A percentile compares a stretch with the other conserved stretches of the same genome.
phyloP scores from a whole-genome alignment of 345 rosid species.

The Salix viminalis region DNA sequence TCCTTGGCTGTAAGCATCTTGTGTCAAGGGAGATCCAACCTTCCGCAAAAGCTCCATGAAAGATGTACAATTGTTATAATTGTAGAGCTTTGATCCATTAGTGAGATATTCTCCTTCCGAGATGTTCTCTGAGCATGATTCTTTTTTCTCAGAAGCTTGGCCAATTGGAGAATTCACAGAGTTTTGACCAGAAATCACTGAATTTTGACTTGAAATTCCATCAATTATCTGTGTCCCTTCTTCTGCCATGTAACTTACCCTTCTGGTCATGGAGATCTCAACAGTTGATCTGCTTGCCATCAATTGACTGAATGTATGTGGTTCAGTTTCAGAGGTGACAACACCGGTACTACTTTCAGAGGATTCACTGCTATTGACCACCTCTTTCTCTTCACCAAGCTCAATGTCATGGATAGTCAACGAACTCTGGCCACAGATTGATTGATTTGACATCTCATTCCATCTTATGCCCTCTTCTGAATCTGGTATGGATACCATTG shows the following conservation, averaged over 20 bases:
- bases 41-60: conserved; percentile 54
- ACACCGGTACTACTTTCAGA: conserved; percentile 37
- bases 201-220: conserved; percentile 49
- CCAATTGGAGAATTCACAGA: conserved; percentile 34
- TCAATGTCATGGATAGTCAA: conserved; percentile 34
- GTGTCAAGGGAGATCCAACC: conserved; percentile 35
- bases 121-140: conserved; percentile 44
- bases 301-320: conserved; percentile 26
- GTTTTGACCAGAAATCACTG: conserved; percentile 48
- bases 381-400: conserved; percentile 46
- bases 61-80: conserved; percentile 28
- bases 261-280: conserved; percentile 20
- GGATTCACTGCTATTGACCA: conserved; percentile 40
- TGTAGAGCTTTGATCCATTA: conserved; percentile 12
- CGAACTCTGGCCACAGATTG: conserved; percentile 40
- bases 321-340: conserved; percentile 28
- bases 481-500: conserved; percentile 39
- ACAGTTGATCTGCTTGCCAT: conserved; percentile 25
- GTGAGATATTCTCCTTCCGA: conserved; percentile 34
- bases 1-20: conserved; percentile 27
- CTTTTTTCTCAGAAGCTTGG: conserved; percentile 48
- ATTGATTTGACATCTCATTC: conserved; percentile 35
- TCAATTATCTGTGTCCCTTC: conserved; percentile 17
- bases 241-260: conserved; percentile 15
- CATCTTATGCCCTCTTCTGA: conserved; percentile 44